Percentiles rank a stretch among this genome's conserved stretches.
phyloP scores from a whole-genome alignment of 148 eudicot species.

The Pharnaceum exiguum region DNA sequence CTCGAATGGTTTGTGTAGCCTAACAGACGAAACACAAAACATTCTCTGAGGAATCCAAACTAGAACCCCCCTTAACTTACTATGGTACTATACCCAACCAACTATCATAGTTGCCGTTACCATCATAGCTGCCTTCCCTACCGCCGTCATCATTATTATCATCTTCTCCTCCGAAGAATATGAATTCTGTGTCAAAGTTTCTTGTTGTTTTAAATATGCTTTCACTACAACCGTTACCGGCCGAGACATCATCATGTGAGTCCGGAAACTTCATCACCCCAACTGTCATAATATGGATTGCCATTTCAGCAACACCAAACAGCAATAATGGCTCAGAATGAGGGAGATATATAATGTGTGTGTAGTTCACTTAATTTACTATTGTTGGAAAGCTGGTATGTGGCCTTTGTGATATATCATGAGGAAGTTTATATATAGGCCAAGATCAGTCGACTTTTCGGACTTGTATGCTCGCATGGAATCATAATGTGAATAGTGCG shows the following conservation, averaged over 20 bases:
- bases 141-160: too few species aligned
- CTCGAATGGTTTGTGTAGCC: too few species aligned
- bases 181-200: background rate
- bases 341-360: background rate
- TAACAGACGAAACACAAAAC: too few species aligned
- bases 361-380: background rate
- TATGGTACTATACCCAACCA: too few species aligned
- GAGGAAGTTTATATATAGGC: conserved; percentile 8
- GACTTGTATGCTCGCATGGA: conserved; percentile 1
- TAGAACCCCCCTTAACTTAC: too few species aligned
- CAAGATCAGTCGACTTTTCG: background rate
- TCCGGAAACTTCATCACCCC: background rate
- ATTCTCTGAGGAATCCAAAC: too few species aligned
- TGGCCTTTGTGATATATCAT: background rate
- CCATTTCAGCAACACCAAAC: background rate
- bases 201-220: too few species aligned
- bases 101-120: conserved; percentile 17
- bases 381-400: background rate
- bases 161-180: conserved; percentile 15
- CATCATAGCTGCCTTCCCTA: too few species aligned
- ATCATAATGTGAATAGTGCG: conserved; percentile 9
- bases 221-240: background rate
- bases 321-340: background rate
- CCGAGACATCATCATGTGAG: background rate
- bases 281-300: background rate